Evolutionary conservation across 257 asterid genomes (phyloP), one percentile per base, ranked within the genome.

Genomic region (Coffea eugenioides): DNA sequence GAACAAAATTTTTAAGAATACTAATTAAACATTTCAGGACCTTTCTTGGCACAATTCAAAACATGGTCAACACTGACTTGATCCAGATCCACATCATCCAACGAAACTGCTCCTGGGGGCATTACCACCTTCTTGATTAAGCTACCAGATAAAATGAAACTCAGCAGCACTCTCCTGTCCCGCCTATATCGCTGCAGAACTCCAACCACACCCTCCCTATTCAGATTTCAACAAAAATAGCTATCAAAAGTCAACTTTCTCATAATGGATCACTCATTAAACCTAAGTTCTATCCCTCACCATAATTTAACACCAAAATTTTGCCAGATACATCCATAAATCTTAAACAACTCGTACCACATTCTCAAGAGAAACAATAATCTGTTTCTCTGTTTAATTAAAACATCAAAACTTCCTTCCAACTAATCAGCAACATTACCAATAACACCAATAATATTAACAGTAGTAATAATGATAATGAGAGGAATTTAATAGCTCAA

Each of bases 41-140:
- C 99, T 91, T 93, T 93, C 87, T 93, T 95, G 75, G 92, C 94
- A 88, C 97, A 92, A 72, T 83, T 92, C 82, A 95, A 93, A 77
- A 95, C 95, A 88, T 86, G 83, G 85, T 93, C 98, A 36, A 90
- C 97, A 80, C 99, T 93, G 80, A 95, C 97, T 90, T 93, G 99
- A 88, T 95, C 98, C 81, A 95, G 96, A 87, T 95, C 97, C 86
- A 95, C 98, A 82, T 95, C 99, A 82, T 95, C 97, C 86, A 95
- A 89, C 13, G 99, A 88, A 84, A 93, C 96, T 4, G 98, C 99
- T 56, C 99, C 99, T 0, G 99, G 98, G 71, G 99, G 99, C 99
- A 95, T 89, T 77, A 91, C 91, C 78, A 95, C 99, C 88, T 89
- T 95, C 92, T 94, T 92, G 81, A 95, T 85, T 82, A 92, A 85